Evolutionary conservation across 148 eudicot species (phyloP), one percentile per base, ranked within the genome.

Genomic region (Linanthus parryae): DNA sequence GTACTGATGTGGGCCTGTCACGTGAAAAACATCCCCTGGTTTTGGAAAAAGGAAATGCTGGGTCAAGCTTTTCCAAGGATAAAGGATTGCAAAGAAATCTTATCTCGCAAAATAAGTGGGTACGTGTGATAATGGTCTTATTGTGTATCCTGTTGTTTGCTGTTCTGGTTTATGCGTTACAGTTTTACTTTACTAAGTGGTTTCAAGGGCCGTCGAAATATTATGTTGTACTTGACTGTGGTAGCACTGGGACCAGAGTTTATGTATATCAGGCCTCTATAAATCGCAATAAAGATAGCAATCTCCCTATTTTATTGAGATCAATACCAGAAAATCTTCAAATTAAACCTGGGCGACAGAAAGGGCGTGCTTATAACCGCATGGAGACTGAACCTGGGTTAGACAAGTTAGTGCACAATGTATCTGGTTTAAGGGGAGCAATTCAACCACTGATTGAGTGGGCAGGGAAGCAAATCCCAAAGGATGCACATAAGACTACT

Each of bases 371-470:
- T 64, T 94, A 94, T 59, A 83, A 82, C 38, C 75, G 99, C 51
- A 94, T 77, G 96, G 99, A 94, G 81, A 94, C 96, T 43, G 96
- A 88, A 54, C 99, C 99, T 49, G 99, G 95, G 50, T 80, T 94
- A 66, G 95, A 94, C 70, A 94, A 92, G 58, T 50, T 94, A 70
- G 99, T 88, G 36, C 95, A 71, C 55, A 88, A 94, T 64, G 46
- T 69, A 24, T 59, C 84, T 50, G 96, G 95, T 48, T 63, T 94
- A 67, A 82, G 59, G 62, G 43, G 61, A 61, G 91, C 96, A 25
- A 59, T 94, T 65, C 78, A 73, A 56, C 99, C 99, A 40, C 94
- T 94, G 35, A 69, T 88, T 30, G 62, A 58, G 42, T 94, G 99
- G 99, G 99, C 99, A 14, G 76, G 76, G 70, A 94, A 82, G 65